phyloP scores from a whole-genome alignment of 2,329 filamentous ascomycete species.

The Arthrobotrys sinensis region DNA sequence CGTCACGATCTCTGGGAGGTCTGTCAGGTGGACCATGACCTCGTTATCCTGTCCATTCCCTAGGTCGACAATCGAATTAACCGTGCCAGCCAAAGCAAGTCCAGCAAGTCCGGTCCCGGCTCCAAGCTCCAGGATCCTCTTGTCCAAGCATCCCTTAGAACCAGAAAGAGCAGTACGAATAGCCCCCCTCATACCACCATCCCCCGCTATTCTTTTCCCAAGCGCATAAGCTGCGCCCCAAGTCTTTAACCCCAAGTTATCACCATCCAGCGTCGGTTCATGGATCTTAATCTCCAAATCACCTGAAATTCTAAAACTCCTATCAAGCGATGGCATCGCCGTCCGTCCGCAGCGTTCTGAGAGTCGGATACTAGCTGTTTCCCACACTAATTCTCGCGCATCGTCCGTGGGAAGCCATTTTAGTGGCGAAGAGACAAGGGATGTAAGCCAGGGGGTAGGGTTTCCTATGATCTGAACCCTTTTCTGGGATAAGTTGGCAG shows the following conservation, averaged over 20 bases:
- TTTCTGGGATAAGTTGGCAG: slow-evolving; percentile 68
- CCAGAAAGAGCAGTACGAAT: slow-evolving; percentile 19
- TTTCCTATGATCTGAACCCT: slow-evolving; percentile 70
- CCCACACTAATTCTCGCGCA: slow-evolving; percentile 80
- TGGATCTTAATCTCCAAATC: slow-evolving; percentile 75
- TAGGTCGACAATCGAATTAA: background rate
- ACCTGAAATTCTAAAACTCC: slow-evolving; percentile 74
- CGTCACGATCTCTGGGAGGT: slow-evolving; percentile 84
- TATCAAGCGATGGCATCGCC: slow-evolving; percentile 76
- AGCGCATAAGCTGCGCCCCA: slow-evolving; percentile 94
- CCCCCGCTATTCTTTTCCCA: slow-evolving; percentile 76
- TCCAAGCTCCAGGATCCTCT: slow-evolving; percentile 79
- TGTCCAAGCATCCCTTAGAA: background rate
- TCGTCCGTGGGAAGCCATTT: slow-evolving; percentile 79
- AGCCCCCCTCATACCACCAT: slow-evolving; percentile 58
- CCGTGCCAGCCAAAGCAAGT: slow-evolving; percentile 79
- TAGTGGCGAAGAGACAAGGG: slow-evolving; percentile 78
- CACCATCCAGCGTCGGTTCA: slow-evolving; percentile 89
- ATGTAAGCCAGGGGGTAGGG: slow-evolving; percentile 77
- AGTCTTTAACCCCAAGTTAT: slow-evolving; percentile 92
- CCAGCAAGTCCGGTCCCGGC: slow-evolving; percentile 93
- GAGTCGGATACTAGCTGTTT: slow-evolving; percentile 82
- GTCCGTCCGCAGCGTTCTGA: slow-evolving; percentile 87
- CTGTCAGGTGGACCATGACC: slow-evolving; percentile 77
- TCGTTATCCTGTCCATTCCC: slow-evolving; percentile 70